These are phyloP conservation scores for Sporothrix curviconia DNA, from an alignment of 2,329 filamentous ascomycete genomes.

Conservation along the genomic window DNA sequence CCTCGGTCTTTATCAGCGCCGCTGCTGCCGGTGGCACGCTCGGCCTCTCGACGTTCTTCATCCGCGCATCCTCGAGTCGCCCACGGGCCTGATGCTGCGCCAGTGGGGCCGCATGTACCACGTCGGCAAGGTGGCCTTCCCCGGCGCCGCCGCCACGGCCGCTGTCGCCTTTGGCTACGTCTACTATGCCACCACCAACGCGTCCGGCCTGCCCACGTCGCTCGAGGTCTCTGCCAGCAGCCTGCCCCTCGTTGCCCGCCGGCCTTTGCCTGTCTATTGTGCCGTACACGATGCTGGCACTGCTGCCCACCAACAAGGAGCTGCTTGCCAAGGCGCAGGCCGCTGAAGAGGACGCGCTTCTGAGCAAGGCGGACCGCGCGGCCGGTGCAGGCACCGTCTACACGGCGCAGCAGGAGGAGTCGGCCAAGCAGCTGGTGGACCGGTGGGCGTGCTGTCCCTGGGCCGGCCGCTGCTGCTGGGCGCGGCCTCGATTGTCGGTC, in stretches of 20 bases:
- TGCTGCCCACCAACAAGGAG: conserved; percentile 42
- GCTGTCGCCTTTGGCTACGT: conserved; percentile 39
- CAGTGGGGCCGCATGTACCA: conserved; percentile 46
- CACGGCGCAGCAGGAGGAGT: conserved; percentile 27
- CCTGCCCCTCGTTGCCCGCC: conserved; percentile 41
- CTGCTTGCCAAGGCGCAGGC: conserved; percentile 38
- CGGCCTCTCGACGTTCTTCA: conserved; percentile 35
- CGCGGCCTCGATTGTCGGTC: conserved; percentile 3
- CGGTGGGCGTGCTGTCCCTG: conserved; percentile 49
- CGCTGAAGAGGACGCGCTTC: conserved; percentile 27
- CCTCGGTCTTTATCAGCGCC: conserved; percentile 45
- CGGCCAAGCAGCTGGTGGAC: conserved; percentile 44
- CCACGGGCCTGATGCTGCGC: conserved; percentile 46
- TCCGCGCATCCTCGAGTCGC: conserved; percentile 51
- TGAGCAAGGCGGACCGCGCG: conserved; percentile 1
- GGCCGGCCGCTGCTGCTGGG: conserved; percentile 22
- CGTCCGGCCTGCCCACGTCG: conserved; percentile 8
- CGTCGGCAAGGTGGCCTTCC: conserved; percentile 33
- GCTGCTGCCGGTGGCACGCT: conserved; percentile 35
- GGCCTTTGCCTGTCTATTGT: conserved; percentile 38
- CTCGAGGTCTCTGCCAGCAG: conserved; percentile 28
- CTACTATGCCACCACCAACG: conserved; percentile 14
- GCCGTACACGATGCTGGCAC: conserved; percentile 45
- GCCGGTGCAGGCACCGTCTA: conserved; percentile 5
- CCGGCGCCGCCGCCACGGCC: conserved; percentile 33